Evolutionary conservation across 2,329 filamentous ascomycete species (phyloP).

Genomic region (Fusarium goolgardi): DNA sequence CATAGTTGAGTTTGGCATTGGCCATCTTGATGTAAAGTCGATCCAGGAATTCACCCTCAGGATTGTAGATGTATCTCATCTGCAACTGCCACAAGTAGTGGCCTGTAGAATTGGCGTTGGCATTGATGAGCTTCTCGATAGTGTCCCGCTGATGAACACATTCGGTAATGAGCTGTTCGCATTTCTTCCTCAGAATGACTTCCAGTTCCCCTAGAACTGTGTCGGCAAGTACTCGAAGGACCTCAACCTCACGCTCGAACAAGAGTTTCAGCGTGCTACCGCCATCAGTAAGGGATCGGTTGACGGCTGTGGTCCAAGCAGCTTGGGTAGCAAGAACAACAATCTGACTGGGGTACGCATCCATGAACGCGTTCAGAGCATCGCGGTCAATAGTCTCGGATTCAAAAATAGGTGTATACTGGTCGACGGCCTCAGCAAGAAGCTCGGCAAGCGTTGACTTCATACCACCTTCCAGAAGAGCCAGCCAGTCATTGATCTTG

Average conservation of each 20-base stretch:
- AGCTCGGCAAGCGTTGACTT: constrained; percentile 92
- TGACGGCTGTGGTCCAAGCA: constrained; percentile 91
- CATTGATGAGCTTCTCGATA: constrained; percentile 84
- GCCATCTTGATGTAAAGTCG: constrained; percentile 95
- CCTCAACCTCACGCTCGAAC: constrained; percentile 84
- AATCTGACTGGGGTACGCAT: constrained; percentile 89
- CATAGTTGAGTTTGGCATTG: constrained; percentile 93
- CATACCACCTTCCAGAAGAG: constrained; percentile 91
- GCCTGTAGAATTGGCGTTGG: constrained; percentile 77
- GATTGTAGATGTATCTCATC: constrained; percentile 93
- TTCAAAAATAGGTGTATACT: constrained; percentile 82
- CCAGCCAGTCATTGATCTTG: constrained; percentile 99
- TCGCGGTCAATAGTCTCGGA: constrained; percentile 75
- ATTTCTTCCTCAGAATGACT: constrained; percentile 90
- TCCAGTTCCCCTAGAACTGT: constrained; percentile 92
- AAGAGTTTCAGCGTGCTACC: constrained; percentile 76
- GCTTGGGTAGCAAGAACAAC: constrained; percentile 94
- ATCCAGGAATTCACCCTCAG: constrained; percentile 82
- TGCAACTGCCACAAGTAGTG: constrained; percentile 95
- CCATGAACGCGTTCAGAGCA: constrained; percentile 83
- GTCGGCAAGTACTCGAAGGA: constrained; percentile 85
- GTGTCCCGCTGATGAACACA: constrained; percentile 97
- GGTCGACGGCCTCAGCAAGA: constrained; percentile 84
- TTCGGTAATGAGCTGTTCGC: constrained; percentile 98
- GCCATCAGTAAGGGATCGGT: constrained; percentile 77